phyloP scores from a whole-genome alignment of 2,329 filamentous ascomycete species.

The Clonostachys byssicola region DNA sequence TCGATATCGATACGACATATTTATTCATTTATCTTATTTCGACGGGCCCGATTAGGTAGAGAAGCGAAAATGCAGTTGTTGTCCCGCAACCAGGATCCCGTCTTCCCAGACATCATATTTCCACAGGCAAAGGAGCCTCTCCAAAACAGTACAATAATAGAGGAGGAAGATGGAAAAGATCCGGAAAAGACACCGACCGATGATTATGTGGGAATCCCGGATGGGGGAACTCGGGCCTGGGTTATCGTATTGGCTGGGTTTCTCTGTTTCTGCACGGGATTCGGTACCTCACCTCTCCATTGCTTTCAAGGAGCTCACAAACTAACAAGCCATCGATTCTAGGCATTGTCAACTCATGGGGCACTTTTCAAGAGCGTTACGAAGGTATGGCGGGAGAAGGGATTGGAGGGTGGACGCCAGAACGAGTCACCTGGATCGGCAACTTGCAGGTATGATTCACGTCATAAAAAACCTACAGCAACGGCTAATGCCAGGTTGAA shows the following conservation, averaged over 20 bases:
- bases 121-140: too few relatives aligned
- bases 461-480: neutral
- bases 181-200: too few relatives aligned
- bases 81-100: too few relatives aligned
- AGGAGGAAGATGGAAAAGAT: too few relatives aligned
- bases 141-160: too few relatives aligned
- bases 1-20: too few relatives aligned
- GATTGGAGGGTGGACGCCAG: conserved; percentile 2
- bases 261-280: conserved; percentile 16
- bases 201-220: neutral
- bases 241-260: conserved; percentile 22
- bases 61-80: too few relatives aligned
- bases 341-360: conserved; percentile 38
- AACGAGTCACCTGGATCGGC: conserved; percentile 34
- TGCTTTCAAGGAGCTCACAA: neutral
- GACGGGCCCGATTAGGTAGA: too few relatives aligned
- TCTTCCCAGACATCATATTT: too few relatives aligned
- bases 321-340: neutral
- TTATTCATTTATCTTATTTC: too few relatives aligned
- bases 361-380: conserved; percentile 52
- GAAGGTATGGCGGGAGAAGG: conserved; percentile 19
- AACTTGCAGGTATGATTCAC: conserved; percentile 12
- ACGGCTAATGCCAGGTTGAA: neutral
- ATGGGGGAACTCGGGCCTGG: conserved; percentile 20
- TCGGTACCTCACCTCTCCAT: conserved; percentile 12